These are phyloP conservation scores for Dendryphion nanum DNA, from an alignment of 2,329 filamentous ascomycete genomes.

Conservation along the genomic window DNA sequence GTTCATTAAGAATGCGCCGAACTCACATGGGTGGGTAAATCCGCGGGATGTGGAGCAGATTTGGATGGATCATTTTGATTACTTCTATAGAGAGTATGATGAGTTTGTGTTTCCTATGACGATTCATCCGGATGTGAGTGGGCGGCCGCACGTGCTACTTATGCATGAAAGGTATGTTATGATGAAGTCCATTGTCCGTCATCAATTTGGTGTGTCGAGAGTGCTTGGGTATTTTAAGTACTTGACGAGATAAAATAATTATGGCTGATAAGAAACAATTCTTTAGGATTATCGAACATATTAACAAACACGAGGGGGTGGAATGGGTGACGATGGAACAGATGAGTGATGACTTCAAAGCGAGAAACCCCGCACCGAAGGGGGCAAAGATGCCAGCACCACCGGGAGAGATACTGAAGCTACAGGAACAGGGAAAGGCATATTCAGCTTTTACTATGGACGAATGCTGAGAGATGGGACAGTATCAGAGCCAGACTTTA, in stretches of 20 bases:
- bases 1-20: constrained; percentile 66
- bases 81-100: constrained; percentile 74
- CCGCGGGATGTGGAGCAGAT: constrained; percentile 61
- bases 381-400: constrained; percentile 63
- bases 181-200: no score
- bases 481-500: no score
- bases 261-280: constrained; percentile 75
- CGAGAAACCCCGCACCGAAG: constrained; percentile 56
- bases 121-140: constrained; percentile 66
- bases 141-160: constrained; percentile 67
- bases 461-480: no score
- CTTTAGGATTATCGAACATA: constrained; percentile 66
- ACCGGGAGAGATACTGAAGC: constrained; percentile 53
- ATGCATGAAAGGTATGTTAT: constrained; percentile 74
- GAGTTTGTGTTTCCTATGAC: constrained; percentile 76
- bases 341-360: constrained; percentile 72
- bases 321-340: constrained; percentile 70
- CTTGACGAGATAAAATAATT: no score
- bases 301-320: constrained; percentile 62
- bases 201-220: no score
- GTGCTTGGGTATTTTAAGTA: constrained; percentile 73
- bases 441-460: no score
- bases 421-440: constrained; percentile 33
- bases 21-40: constrained; percentile 60
- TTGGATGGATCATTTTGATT: constrained; percentile 67